These are phyloP conservation scores for Yamadazyma diddensiae DNA, from an alignment of 1,139 yeast genomes.

Conservation along the genomic window DNA sequence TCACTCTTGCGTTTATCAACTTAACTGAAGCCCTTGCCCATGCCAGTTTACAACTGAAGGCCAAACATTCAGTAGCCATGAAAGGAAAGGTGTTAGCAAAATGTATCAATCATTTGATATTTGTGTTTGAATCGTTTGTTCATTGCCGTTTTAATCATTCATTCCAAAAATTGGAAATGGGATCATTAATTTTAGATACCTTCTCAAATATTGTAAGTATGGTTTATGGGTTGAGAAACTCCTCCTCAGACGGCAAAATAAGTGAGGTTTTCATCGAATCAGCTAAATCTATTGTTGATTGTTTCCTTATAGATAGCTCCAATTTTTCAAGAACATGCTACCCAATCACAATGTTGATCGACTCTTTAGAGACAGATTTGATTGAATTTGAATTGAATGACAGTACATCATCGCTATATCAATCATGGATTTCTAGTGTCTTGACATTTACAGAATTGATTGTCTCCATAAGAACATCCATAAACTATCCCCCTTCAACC, in stretches of 20 bases:
- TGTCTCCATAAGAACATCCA: slow-evolving; percentile 53
- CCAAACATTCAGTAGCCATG: slow-evolving; percentile 13
- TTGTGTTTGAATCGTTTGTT: slow-evolving; percentile 70
- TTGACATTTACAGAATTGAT: slow-evolving; percentile 41
- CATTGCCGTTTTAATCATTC: slow-evolving; percentile 64
- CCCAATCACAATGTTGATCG: slow-evolving; percentile 54
- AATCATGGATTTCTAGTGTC: slow-evolving; percentile 42
- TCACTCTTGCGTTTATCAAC: slow-evolving; percentile 58
- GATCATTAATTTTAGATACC: slow-evolving; percentile 52
- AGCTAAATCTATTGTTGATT: slow-evolving; percentile 47
- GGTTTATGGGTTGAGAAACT: slow-evolving; percentile 56
- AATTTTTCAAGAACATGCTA: slow-evolving; percentile 53
- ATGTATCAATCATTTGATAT: slow-evolving; percentile 55
- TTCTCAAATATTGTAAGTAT: slow-evolving; percentile 55
- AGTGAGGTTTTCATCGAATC: slow-evolving; percentile 51
- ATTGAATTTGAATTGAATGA: slow-evolving; percentile 43
- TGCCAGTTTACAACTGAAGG: slow-evolving; percentile 48
- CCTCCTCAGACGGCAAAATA: slow-evolving; percentile 35
- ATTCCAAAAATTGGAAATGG: slow-evolving; percentile 61
- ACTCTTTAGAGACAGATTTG: slow-evolving; percentile 38
- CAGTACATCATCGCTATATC: slow-evolving; percentile 38
- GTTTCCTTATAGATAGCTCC: slow-evolving; percentile 54
- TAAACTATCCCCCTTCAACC: slow-evolving; percentile 53
- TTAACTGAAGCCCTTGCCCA: slow-evolving; percentile 53
- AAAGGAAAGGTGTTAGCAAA: slow-evolving; percentile 54